Conservation (phyloP, 2,329 filamentous ascomycete genomes). For the Xylaria sp. region DNA sequence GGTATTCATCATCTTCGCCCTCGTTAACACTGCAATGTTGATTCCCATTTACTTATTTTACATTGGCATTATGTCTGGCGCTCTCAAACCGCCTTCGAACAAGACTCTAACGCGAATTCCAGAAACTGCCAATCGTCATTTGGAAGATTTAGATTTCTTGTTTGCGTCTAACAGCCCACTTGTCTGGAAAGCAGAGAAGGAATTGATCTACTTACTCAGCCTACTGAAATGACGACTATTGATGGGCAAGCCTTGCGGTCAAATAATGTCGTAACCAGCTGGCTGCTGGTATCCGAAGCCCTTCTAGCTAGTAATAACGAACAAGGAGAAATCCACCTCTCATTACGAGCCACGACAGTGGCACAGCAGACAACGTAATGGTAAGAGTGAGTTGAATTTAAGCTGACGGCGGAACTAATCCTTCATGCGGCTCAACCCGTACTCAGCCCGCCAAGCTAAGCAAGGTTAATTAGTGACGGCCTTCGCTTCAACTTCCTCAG, state of each 20-base stretch:
- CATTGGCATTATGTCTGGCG: not conserved
- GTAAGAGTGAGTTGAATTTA: slow-evolving; percentile 40
- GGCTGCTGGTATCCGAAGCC: not conserved
- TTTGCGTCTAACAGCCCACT: not conserved
- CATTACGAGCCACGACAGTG: not conserved
- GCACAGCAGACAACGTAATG: not conserved
- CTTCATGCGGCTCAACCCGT: slow-evolving; percentile 44
- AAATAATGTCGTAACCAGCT: not conserved
- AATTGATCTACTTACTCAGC: not conserved
- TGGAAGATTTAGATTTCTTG: not conserved
- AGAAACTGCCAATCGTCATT: not conserved
- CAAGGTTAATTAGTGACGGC: not conserved
- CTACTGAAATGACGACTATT: not conserved
- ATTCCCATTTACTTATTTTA: not conserved
- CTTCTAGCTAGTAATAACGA: not conserved
- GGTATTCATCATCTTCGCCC: not conserved
- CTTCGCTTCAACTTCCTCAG: not conserved
- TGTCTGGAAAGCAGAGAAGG: not conserved
- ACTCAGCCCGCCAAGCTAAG: slow-evolving; percentile 34
- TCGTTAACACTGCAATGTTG: not conserved
- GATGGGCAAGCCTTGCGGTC: not conserved
- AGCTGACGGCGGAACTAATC: slow-evolving; percentile 57
- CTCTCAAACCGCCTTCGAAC: not conserved
- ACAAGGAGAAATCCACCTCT: not conserved
- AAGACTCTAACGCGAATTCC: not conserved